Percentiles rank a stretch among this genome's conserved stretches.
Evolutionary conservation across 441 rosid species (phyloP).

Genomic region (Populus hybrid): DNA sequence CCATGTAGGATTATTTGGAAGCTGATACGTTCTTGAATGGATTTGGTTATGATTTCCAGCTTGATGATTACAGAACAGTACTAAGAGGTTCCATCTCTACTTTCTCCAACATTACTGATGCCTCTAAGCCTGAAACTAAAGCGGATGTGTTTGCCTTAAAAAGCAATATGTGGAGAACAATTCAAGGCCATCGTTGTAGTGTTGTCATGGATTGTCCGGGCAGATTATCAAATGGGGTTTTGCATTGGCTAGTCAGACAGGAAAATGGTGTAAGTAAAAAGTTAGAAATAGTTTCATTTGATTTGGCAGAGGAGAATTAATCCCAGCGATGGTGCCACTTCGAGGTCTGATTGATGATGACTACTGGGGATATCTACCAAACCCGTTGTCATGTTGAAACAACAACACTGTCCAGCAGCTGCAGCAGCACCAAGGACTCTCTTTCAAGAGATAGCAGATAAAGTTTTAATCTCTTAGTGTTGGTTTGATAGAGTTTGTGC

Average conservation of each 20-base stretch:
- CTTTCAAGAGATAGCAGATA: no score
- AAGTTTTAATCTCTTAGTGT: no score
- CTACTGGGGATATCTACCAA: no score
- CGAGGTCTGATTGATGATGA: background rate
- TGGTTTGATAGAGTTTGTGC: no score
- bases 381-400: no score
- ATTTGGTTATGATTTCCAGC: slow-evolving; percentile 8
- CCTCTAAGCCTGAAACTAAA: background rate
- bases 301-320: background rate
- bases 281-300: background rate
- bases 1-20: background rate
- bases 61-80: slow-evolving; percentile 1
- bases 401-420: no score
- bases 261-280: background rate
- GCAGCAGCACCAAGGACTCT: no score
- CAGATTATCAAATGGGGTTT: background rate
- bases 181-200: background rate
- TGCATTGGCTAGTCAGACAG: slow-evolving; percentile 6
- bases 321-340: background rate
- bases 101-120: background rate
- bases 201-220: background rate
- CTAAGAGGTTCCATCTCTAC: background rate
- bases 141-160: background rate
- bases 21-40: background rate
- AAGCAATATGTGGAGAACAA: background rate